phyloP scores from a whole-genome alignment of 768 basidiomycete species.

The Leccinum arenicola region DNA sequence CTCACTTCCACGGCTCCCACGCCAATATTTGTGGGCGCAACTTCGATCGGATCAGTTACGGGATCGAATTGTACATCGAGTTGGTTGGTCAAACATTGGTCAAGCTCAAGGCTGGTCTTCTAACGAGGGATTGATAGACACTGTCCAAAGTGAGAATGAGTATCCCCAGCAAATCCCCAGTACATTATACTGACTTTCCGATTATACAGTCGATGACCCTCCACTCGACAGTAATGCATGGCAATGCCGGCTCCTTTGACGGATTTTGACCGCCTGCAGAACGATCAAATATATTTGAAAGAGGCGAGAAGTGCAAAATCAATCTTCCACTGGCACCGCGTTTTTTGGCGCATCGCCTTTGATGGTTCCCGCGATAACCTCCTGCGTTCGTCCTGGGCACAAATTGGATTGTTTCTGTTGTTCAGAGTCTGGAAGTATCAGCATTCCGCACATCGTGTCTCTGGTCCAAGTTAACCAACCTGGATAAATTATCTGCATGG shows the following conservation, averaged over 20 bases:
- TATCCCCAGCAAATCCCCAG: background rate
- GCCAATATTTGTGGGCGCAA: background rate
- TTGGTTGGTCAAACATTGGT: background rate
- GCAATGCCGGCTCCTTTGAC: background rate
- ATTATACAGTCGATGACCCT: background rate
- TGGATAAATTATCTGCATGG: background rate
- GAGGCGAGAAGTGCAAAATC: background rate
- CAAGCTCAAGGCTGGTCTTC: background rate
- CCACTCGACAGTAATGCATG: background rate
- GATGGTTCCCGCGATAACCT: background rate
- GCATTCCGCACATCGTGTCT: background rate
- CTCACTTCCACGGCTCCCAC: background rate
- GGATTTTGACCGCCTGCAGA: background rate
- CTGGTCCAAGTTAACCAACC: background rate
- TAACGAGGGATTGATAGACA: background rate
- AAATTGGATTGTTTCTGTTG: background rate
- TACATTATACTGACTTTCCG: background rate
- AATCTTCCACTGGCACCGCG: too few species aligned
- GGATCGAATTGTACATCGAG: background rate
- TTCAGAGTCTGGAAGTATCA: background rate
- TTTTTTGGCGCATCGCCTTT: background rate
- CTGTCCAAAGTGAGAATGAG: background rate
- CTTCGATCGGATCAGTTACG: too few species aligned
- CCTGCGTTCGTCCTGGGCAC: background rate
- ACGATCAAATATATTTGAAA: background rate